Evolutionary conservation across 139 green algal genomes (phyloP).

Genomic region (Marvania coccoides): DNA sequence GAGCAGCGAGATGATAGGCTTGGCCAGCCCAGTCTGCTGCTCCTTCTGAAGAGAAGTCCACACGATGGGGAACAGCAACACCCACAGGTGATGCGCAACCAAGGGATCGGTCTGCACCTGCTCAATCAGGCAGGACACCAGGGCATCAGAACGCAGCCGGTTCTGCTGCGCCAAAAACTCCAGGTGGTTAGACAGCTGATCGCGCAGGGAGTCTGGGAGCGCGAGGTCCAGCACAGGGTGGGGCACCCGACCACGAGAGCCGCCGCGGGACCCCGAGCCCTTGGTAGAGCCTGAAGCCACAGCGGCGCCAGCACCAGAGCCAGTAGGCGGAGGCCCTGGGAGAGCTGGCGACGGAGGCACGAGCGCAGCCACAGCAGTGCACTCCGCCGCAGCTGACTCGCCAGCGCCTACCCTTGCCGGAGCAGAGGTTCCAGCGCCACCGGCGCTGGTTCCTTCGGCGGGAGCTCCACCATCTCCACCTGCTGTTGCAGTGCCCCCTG

Average conservation of each 20-base stretch:
- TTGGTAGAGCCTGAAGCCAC: neutral
- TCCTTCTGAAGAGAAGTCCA: conserved; percentile 89
- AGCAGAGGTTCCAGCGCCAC: neutral
- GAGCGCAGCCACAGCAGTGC: too few species aligned
- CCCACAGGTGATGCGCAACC: conserved; percentile 76
- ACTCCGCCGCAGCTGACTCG: neutral
- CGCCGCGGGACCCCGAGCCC: neutral
- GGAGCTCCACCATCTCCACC: neutral
- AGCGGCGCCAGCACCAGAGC: neutral
- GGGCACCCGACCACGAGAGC: neutral
- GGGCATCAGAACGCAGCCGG: conserved; percentile 11
- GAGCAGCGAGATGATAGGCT: conserved; percentile 91
- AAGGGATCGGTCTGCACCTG: conserved; percentile 53
- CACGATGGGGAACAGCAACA: conserved; percentile 97
- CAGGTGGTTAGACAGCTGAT: neutral
- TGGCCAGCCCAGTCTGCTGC: conserved; percentile 79
- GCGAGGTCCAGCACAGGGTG: neutral
- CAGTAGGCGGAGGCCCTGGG: neutral
- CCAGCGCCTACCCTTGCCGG: neutral
- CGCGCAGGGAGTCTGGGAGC: neutral
- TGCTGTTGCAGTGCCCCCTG: neutral
- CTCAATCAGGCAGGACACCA: conserved; percentile 80
- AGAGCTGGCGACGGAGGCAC: neutral
- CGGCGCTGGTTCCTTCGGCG: neutral
- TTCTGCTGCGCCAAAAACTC: conserved; percentile 14